phyloP scores from a whole-genome alignment of 345 rosid genomes.

The Brassica rapa region DNA sequence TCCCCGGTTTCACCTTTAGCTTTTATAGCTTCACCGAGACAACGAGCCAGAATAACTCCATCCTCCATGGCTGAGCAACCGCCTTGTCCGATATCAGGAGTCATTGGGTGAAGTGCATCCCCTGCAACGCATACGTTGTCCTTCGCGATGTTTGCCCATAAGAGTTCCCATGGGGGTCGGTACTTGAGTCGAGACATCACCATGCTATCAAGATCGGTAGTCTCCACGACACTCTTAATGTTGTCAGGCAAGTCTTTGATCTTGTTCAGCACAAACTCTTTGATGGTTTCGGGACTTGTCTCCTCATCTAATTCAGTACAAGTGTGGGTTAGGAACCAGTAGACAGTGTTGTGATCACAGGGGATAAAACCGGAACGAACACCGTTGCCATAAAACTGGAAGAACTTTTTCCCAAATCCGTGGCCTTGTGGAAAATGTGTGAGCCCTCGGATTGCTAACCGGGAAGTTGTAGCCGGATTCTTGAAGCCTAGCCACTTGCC shows the following conservation, averaged over 20 bases:
- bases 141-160: constrained; percentile 58
- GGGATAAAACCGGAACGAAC: constrained; percentile 54
- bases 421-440: constrained; percentile 45
- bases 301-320: constrained; percentile 35
- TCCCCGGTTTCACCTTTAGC: constrained; percentile 26
- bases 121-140: constrained; percentile 67
- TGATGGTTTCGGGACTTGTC: constrained; percentile 39
- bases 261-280: constrained; percentile 50
- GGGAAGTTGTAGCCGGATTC: constrained; percentile 40
- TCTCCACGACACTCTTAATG: constrained; percentile 44
- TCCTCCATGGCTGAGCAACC: constrained; percentile 74
- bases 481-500: constrained; percentile 70
- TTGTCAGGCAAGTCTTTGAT: constrained; percentile 42
- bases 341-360: constrained; percentile 46
- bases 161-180: constrained; percentile 61
- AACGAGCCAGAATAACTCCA: constrained; percentile 61
- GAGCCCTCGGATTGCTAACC: constrained; percentile 53
- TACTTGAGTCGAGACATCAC: constrained; percentile 38
- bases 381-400: constrained; percentile 52
- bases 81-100: constrained; percentile 73
- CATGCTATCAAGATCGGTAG: constrained; percentile 44
- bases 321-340: constrained; percentile 55
- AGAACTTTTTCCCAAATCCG: constrained; percentile 42
- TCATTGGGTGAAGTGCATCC: constrained; percentile 78
- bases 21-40: constrained; percentile 53